Evolutionary conservation across 2,329 filamentous ascomycete genomes (phyloP), one percentile per base, ranked within the genome.

Genomic region (Chrysoporthe puriensis): DNA sequence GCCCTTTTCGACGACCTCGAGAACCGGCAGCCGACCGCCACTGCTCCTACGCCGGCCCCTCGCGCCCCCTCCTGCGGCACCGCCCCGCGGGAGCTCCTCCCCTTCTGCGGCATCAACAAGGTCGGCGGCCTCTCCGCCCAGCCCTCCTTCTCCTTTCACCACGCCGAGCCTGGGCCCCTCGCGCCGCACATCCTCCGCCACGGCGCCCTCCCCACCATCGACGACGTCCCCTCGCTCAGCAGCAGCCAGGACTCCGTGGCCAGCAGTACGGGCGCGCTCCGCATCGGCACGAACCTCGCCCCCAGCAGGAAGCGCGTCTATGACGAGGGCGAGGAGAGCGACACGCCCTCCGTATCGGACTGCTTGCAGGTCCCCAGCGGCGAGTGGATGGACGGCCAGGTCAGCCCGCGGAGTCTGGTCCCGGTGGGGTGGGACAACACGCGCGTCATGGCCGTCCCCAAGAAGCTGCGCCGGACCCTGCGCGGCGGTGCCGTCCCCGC

Each of bases 51-150:
- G 32, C 69, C 59, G 63, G 73, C 54, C 66, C 72, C 40, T 70
- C 76, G 16, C 72, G 74, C 54, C 32, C 61, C 58, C 48, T 66
- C 71, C 36, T 72, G 72, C 3, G 75, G 76, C 59, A 74, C 73
- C 62, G 70, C 75, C 7, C 78, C 80, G 46, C 82, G 85, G 43
- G 93, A 96, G 75, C 83, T 97, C 4, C 81, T 90, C 8, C 93
- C 93, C 0, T 96, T 94, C 76, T 95, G 92, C 76, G 93, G 92
- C 36, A 84, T 96, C 72, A 85, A 93, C 80, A 93, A 90, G 74
- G 84, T 92, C 66, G 92, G 91, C 50, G 91, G 91, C 0, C 79
- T 90, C 54, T 85, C 85, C 42, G 81, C 85, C 40, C 90, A 93
- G 75, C 82, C 66, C 64, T 36, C 67, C 50, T 21, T 32, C n/a